Base-by-base conservation (phyloP, 441 rosid genomes). In the Aquilaria agallochum region DNA sequence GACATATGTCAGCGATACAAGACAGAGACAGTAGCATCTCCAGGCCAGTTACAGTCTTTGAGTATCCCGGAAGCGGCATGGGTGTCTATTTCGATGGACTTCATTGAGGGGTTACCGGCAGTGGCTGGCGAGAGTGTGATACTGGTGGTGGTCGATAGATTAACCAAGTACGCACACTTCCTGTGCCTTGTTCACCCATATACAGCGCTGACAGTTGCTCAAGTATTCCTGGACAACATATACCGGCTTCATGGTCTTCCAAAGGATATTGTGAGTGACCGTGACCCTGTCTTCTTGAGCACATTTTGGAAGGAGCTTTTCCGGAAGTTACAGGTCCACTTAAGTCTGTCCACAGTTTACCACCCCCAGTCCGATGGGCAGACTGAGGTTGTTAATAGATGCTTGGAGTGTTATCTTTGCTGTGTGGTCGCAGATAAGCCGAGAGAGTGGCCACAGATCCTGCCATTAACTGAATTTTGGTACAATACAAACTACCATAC, bases 111-210 rank as follows among this genome's bases (percentile, higher is more conserved):
- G 1, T 15, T 58, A 9, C 50, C 63, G 9, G 8, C 63, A 15
- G 5, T 48, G 40, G 4, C 10, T 2, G 2, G 63, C 53, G 12
- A 2, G 46, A 15, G 4, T 2, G 12, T 4, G 1, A 56, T 56
- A 3, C 7, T 40, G 47, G 60, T 56, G 3, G 47, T n/a, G 15
- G 15, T 15, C 15, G 15, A 15, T 15, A 15, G 15, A 15, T 15
- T 15, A 15, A 15, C 15, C 15, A 56, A 56, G 40, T n/a, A 56
- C 32, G 59, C 47, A 4, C 59, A 34, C 46, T 57, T 57, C 15
- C n/a, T 1, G 30, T n/a, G 31, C 42, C 31, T 47, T 27, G 13
- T 4, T 0, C 53, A 46, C 8, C 11, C 4, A 0, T 46, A 15
- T 30, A 59, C 11, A 0, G 12, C 63, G 2, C 6, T 14, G 13